Evolutionary conservation across 148 eudicot genomes (phyloP).

Genomic region (Talinum fruticosum): DNA sequence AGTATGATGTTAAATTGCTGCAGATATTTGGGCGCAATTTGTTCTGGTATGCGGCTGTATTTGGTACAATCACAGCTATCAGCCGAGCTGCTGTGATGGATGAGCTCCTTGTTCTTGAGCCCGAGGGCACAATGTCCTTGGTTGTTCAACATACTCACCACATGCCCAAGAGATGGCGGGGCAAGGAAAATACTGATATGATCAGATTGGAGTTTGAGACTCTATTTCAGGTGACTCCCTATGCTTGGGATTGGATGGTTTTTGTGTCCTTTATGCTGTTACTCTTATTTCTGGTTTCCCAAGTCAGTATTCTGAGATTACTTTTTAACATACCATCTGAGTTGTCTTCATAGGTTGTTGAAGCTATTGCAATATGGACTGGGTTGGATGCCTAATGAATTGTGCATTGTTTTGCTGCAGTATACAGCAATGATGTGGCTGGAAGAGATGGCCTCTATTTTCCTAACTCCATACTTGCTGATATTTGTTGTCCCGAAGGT

Average conservation of each 20-base stretch:
- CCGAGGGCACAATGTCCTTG: conserved; percentile 75
- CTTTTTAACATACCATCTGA: no score
- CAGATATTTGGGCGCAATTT: conserved; percentile 95
- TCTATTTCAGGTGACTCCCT: conserved; percentile 68
- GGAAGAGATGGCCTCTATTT: conserved; percentile 96
- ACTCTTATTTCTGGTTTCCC: neutral
- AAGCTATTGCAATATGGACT: neutral
- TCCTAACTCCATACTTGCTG: conserved; percentile 88
- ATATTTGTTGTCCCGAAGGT: conserved; percentile 89
- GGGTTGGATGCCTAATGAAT: neutral
- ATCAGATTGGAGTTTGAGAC: conserved; percentile 80
- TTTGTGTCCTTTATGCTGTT: neutral
- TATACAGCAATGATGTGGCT: conserved; percentile 91
- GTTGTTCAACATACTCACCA: conserved; percentile 80
- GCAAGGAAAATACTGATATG: conserved; percentile 65
- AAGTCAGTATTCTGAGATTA: no score
- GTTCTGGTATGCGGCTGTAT: conserved; percentile 97
- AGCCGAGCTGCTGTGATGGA: conserved; percentile 76
- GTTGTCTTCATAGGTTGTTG: no score
- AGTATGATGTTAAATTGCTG: conserved; percentile 12
- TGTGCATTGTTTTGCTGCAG: conserved; percentile 38
- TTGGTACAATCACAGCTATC: conserved; percentile 84
- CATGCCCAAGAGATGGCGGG: conserved; percentile 96
- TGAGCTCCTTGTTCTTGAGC: conserved; percentile 79
- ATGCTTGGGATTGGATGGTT: neutral